Evolutionary conservation across 768 basidiomycete genomes (phyloP), one percentile per base, ranked within the genome.

Genomic region (Atractiella rhizophila): DNA sequence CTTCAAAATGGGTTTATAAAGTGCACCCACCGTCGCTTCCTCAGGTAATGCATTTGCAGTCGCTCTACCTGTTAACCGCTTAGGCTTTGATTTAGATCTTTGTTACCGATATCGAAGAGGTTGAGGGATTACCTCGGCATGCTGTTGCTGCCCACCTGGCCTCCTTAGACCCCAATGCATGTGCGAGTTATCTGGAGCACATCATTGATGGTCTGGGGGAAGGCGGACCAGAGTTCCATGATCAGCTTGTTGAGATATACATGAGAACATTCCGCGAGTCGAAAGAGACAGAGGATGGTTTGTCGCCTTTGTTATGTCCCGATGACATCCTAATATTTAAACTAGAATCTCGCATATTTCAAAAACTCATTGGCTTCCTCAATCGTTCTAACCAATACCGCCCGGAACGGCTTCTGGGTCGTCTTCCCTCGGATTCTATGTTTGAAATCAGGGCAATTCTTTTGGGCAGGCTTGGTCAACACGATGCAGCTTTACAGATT

Each of bases 391-490:
- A 67, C 12, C 60, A 67, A 39, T 86, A 81, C 53, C 67, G 68
- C 7, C 63, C 78, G 5, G 82, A 85, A 53, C 68, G 80, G 4
- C 57, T 96, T 13, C 77, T 88, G 47, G 75, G 71, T 5, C 56
- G 69, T n/a, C 58, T 94, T n/a, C 76, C 74, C 0, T 66, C 71
- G 4, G 78, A 88, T 48, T 79, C 82, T 81, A 64, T 91, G 28
- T 82, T 70, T 44, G 83, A 96, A 58, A 83, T 80, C 13, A 73
- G 83, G 30, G 91, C 91, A 0, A 73, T 94, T 44, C 66, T 98
- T 6, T 63, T 94, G 9, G 91, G 91, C 9, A 68, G 77, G 33
- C 65, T 94, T 45, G 82, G 78, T 2, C 71, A 80, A 40, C 88
- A 96, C 46, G 82, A 91, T 46, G 80, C 75, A 46, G 85, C 88